A percentile compares a stretch with the other conserved stretches of the same genome.
Evolutionary conservation across 139 green algal species (phyloP).

Genomic region (Chlorella ohadii): DNA sequence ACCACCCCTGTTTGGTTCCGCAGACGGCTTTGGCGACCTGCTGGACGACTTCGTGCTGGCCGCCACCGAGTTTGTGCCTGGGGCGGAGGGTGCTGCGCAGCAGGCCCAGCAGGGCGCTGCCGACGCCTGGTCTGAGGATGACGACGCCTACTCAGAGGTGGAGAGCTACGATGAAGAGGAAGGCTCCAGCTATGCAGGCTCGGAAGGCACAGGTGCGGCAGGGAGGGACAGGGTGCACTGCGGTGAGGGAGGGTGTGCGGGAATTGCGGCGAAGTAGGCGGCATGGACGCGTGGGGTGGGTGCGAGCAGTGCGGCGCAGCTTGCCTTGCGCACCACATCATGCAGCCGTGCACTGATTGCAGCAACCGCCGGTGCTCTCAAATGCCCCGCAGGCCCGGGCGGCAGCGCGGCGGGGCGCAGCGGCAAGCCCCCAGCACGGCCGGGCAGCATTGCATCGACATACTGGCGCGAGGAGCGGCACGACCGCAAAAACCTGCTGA

Average conservation of each 20-base stretch:
- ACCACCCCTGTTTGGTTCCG: not conserved
- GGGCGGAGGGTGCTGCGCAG: not conserved
- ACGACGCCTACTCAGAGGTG: not conserved
- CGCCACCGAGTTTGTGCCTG: conserved; percentile 37
- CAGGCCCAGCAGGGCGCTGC: not conserved
- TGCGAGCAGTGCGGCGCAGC: not conserved
- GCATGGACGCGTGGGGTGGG: not conserved
- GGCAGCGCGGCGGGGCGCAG: not conserved
- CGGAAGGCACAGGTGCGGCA: conserved; percentile 1
- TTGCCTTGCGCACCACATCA: no score
- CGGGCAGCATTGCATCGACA: conserved; percentile 71
- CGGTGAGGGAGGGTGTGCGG: not conserved
- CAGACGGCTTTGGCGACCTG: conserved; percentile 62
- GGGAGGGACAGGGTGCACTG: not conserved
- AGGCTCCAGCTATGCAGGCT: conserved; percentile 3
- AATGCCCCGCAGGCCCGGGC: conserved; percentile 16
- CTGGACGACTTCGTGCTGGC: conserved; percentile 79
- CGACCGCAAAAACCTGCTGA: conserved; percentile 63
- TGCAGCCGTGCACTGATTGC: not conserved
- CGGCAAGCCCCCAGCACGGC: not conserved
- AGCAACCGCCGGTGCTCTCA: no score
- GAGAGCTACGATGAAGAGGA: conserved; percentile 21
- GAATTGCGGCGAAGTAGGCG: no score
- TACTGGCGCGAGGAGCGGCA: conserved; percentile 79
- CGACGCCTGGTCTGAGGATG: not conserved